Conservation (phyloP, 2,329 filamentous ascomycete species). For the Colletotrichum sp. region DNA sequence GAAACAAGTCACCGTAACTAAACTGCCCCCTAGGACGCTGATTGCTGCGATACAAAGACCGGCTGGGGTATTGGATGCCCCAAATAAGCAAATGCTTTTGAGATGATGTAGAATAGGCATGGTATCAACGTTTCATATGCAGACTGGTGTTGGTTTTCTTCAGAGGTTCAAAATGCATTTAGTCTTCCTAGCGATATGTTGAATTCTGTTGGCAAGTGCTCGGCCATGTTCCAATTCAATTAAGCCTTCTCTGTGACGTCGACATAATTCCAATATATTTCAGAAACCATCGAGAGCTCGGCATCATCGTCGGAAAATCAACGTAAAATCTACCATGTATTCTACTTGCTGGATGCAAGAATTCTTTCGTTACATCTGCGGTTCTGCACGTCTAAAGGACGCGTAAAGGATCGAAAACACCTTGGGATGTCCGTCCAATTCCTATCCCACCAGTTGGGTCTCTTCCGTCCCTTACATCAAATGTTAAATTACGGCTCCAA, state of each 20-base stretch:
- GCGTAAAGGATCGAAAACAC: background rate
- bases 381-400: background rate
- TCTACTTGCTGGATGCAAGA: fast-evolving
- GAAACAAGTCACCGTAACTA: background rate
- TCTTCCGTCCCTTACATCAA: background rate
- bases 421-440: fast-evolving
- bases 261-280: background rate
- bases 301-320: fast-evolving
- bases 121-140: background rate
- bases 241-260: background rate
- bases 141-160: background rate
- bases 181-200: background rate
- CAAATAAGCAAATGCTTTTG: background rate
- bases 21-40: background rate
- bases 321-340: fast-evolving
- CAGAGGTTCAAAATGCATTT: background rate
- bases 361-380: background rate
- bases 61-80: background rate
- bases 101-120: background rate
- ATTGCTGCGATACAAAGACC: background rate
- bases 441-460: background rate
- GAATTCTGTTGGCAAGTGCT: no score
- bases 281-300: background rate
- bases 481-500: background rate
- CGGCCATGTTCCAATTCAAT: background rate